Evolutionary conservation across 2,329 filamentous ascomycete species (phyloP).

Genomic region (Neofusicoccum umdonicola): DNA sequence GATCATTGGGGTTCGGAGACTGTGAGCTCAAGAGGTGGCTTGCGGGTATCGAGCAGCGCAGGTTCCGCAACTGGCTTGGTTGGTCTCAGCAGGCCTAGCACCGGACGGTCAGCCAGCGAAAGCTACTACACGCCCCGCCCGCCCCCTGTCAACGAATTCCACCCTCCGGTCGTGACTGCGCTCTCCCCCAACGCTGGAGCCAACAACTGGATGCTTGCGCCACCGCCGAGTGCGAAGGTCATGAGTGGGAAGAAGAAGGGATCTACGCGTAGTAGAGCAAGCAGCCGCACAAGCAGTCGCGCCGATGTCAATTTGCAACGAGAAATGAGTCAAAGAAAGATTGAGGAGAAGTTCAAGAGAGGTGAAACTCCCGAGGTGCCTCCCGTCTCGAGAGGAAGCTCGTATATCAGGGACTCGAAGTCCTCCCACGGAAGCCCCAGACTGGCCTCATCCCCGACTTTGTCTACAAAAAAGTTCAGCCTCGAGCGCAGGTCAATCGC

Average conservation of each 20-base stretch:
- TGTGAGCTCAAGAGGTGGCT: conserved; percentile 43
- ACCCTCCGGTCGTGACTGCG: conserved; percentile 79
- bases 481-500: conserved; percentile 26
- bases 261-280: conserved; percentile 57
- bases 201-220: conserved; percentile 88
- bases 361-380: conserved; percentile 36
- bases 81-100: conserved; percentile 30
- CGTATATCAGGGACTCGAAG: conserved; percentile 29
- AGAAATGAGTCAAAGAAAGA: conserved; percentile 38
- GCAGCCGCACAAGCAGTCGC: conserved; percentile 41
- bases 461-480: conserved; percentile 28
- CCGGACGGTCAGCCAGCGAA: conserved; percentile 26
- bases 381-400: conserved; percentile 36
- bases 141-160: conserved; percentile 80
- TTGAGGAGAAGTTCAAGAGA: conserved; percentile 35
- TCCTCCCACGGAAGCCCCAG: conserved; percentile 25
- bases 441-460: conserved; percentile 22
- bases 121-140: conserved; percentile 44
- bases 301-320: conserved; percentile 36
- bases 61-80: conserved; percentile 33
- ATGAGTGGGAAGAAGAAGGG: conserved; percentile 80
- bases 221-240: conserved; percentile 81
- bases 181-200: conserved; percentile 67
- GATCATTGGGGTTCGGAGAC: conserved; percentile 70
- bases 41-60: conserved; percentile 36